These are phyloP conservation scores for Petunia axillaris DNA, from an alignment of 257 asterid genomes.

Conservation along the genomic window DNA sequence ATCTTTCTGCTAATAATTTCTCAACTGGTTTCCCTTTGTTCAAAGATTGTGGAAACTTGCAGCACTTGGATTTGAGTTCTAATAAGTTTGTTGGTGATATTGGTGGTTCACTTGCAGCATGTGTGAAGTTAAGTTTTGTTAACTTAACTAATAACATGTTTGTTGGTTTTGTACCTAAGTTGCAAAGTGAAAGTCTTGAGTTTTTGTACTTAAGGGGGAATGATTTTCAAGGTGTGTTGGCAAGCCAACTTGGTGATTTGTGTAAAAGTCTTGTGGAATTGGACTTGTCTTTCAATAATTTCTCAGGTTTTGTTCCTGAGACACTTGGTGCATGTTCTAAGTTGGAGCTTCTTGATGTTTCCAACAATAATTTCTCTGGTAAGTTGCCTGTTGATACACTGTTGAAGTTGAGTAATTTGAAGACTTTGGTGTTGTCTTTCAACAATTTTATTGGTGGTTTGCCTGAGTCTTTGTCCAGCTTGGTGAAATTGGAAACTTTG, in stretches of 20 bases:
- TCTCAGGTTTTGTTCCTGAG: slow-evolving; percentile 69
- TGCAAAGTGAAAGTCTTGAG: slow-evolving; percentile 55
- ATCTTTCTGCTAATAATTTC: slow-evolving; percentile 76
- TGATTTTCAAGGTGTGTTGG: slow-evolving; percentile 58
- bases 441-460: slow-evolving; percentile 70
- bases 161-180: slow-evolving; percentile 58
- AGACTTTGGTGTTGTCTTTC: slow-evolving; percentile 59
- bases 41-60: slow-evolving; percentile 57
- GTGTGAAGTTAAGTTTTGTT: slow-evolving; percentile 59
- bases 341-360: slow-evolving; percentile 63
- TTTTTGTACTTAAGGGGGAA: slow-evolving; percentile 63
- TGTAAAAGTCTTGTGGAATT: slow-evolving; percentile 69
- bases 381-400: slow-evolving; percentile 70
- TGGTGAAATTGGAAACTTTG: slow-evolving; percentile 61
- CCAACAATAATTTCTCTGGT: slow-evolving; percentile 73
- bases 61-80: slow-evolving; percentile 76
- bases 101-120: slow-evolving; percentile 55
- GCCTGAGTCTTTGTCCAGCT: slow-evolving; percentile 66
- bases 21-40: slow-evolving; percentile 58
- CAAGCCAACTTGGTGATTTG: slow-evolving; percentile 50
- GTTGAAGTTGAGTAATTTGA: slow-evolving; percentile 60
- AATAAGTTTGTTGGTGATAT: slow-evolving; percentile 67
- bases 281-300: slow-evolving; percentile 66
- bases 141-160: slow-evolving; percentile 76
- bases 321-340: slow-evolving; percentile 61